Conservation (phyloP, 2,329 filamentous ascomycete species). For the Xylaria polymorpha region DNA sequence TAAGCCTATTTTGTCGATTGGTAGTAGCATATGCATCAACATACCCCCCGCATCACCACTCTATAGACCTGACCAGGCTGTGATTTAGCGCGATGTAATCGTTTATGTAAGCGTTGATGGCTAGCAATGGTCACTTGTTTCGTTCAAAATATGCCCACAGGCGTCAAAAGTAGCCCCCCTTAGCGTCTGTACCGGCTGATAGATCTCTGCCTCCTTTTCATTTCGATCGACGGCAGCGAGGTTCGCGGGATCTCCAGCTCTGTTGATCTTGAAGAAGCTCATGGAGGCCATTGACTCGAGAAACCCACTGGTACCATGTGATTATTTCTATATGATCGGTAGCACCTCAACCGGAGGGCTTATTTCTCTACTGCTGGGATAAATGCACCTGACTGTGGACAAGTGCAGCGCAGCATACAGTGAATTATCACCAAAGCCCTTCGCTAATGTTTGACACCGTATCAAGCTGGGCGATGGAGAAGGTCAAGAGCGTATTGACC, state of each 20-base stretch:
- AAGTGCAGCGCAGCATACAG: no score
- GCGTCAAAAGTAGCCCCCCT: not conserved
- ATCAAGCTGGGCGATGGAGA: no score
- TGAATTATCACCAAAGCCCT: no score
- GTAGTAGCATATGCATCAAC: not conserved
- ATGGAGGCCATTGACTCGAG: not conserved
- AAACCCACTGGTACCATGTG: not conserved
- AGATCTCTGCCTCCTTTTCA: not conserved
- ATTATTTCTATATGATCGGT: constrained; percentile 5
- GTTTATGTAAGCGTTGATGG: not conserved
- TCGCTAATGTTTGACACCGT: no score
- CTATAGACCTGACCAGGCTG: not conserved
- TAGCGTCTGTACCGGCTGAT: not conserved
- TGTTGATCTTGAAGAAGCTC: not conserved
- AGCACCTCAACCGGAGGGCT: constrained; percentile 5
- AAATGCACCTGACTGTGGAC: no score
- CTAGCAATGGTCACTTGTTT: not conserved
- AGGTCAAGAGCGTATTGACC: no score
- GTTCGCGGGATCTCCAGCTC: not conserved
- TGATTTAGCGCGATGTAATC: not conserved
- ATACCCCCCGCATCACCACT: not conserved
- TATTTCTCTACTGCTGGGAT: not conserved
- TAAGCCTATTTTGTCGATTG: not conserved
- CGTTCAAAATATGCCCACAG: not conserved
- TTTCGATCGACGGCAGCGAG: constrained; percentile 11